These are phyloP conservation scores for Dacryopinax spathularia DNA, from an alignment of 768 basidiomycete genomes.

Conservation along the genomic window DNA sequence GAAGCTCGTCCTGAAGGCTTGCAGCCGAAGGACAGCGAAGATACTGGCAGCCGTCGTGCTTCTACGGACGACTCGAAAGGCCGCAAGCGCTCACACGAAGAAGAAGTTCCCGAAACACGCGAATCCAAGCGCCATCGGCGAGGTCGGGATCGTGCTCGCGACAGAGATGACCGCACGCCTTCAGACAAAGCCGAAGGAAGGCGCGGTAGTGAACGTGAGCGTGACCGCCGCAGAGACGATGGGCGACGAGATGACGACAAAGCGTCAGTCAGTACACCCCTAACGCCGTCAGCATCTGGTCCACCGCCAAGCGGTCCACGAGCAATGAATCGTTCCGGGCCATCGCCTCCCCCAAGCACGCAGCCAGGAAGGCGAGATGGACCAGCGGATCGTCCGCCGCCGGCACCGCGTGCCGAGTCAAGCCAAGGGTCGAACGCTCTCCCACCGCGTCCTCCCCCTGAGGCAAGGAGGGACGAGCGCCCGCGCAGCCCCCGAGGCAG, in stretches of 20 bases:
- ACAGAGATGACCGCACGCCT: not conserved
- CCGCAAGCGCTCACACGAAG: not conserved
- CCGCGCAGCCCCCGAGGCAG: constrained; percentile 18
- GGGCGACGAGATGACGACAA: not conserved
- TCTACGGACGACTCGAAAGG: not conserved
- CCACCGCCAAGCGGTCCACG: not conserved
- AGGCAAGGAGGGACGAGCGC: constrained; percentile 9
- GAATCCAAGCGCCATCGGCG: not conserved
- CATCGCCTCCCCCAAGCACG: not conserved
- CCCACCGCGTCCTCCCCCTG: not conserved
- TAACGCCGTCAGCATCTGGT: not conserved
- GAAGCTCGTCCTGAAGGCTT: not conserved
- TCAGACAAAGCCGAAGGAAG: not conserved
- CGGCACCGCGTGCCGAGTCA: not conserved
- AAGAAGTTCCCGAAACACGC: not conserved
- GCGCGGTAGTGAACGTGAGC: constrained; percentile 1
- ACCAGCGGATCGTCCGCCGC: constrained; percentile 2
- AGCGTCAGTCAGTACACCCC: not conserved
- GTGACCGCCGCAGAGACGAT: constrained; percentile 6
- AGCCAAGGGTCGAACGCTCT: not conserved
- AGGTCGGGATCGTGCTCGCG: not conserved
- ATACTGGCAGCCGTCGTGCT: not conserved
- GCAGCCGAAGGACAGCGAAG: not conserved
- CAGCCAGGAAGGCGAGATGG: not conserved
- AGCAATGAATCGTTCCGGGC: constrained; percentile 1